Evolutionary conservation across 345 rosid species (phyloP), one percentile per base, ranked within the genome.

Genomic region (Turnera subulata): DNA sequence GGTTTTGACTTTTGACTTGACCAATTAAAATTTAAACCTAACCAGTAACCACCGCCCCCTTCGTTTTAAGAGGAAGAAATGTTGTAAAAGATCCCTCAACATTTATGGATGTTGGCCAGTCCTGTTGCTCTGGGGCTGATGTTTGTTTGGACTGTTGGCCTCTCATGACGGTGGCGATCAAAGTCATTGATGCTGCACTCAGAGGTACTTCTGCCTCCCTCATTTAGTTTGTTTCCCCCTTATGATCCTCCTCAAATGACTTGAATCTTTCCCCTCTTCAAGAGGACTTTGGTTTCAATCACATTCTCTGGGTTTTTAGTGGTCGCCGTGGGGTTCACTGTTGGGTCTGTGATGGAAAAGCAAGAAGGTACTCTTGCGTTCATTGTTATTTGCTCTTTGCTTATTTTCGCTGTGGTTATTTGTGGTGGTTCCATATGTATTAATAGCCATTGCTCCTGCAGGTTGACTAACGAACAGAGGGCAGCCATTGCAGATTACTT

Each of bases 311-410:
- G 97, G 97, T 82, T 58, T 92, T 71, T 56, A 92, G 97, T 53
- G 98, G 97, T 10, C 85, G 98, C 0, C 94, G 91, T 73, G 97
- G 98, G 63, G 97, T 92, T 63, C 97, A 92, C 55, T 92, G 96
- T 73, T 92, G 97, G 99, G 96, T 86, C 73, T 92, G 93, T 75
- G 97, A 92, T 75, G 79, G 79, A 43, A 86, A 80, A 83, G 98
- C 97, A 47, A 83, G 97, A 71, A 83, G 95, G 98, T 89, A 61
- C 63, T 56, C 42, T 46, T n/a, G n/a, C 8, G 20, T 24, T 61
- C 55, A 54, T 21, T 48, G 35, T 37, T n/a, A 40, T 54, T 45
- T 20, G 22, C 24, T 5, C 14, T 42, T 55, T 33, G 14, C 40
- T 13, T 29, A 22, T 64, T 59, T 20, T 5, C 45, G 46, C 2